Percentiles rank a stretch among this genome's conserved stretches.
phyloP scores from a whole-genome alignment of 208 protist species.

The Trypanosoma caninum region DNA sequence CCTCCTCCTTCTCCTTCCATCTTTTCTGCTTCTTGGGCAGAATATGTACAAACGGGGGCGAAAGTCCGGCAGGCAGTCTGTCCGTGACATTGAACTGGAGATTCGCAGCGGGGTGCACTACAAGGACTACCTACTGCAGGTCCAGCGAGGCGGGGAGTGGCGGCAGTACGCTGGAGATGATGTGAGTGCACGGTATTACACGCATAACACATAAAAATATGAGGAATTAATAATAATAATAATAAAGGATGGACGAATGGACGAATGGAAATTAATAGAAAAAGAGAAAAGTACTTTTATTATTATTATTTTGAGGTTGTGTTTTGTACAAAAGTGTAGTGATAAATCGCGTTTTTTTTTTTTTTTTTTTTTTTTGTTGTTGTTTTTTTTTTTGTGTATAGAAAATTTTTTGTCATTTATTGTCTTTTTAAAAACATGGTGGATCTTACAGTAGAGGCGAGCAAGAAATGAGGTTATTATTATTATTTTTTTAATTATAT shows the following conservation, averaged over 20 bases:
- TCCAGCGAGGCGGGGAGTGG: too few relatives aligned
- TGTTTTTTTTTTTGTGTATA: background rate
- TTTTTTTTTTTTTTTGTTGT: background rate
- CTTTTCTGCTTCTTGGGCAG: constrained; percentile 53
- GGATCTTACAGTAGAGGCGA: too few relatives aligned
- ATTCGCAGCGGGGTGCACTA: constrained; percentile 66
- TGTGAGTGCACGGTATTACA: too few relatives aligned
- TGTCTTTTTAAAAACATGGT: too few relatives aligned
- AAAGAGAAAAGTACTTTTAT: background rate
- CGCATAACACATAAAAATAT: too few relatives aligned
- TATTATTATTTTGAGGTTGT: background rate
- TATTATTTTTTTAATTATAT: too few relatives aligned
- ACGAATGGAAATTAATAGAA: too few relatives aligned
- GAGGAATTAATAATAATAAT: too few relatives aligned
- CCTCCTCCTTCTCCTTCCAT: constrained; percentile 61
- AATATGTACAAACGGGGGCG: constrained; percentile 47
- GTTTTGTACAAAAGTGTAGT: background rate
- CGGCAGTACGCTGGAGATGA: background rate
- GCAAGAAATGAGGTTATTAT: too few relatives aligned
- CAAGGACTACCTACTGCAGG: too few relatives aligned
- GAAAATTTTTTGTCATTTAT: too few relatives aligned
- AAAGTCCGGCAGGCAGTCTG: constrained; percentile 39
- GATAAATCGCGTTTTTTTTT: background rate
- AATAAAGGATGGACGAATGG: too few relatives aligned
- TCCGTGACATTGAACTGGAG: constrained; percentile 47